Conservation (phyloP, 768 basidiomycete genomes). For the Candolleomyces aberdarensis region DNA sequence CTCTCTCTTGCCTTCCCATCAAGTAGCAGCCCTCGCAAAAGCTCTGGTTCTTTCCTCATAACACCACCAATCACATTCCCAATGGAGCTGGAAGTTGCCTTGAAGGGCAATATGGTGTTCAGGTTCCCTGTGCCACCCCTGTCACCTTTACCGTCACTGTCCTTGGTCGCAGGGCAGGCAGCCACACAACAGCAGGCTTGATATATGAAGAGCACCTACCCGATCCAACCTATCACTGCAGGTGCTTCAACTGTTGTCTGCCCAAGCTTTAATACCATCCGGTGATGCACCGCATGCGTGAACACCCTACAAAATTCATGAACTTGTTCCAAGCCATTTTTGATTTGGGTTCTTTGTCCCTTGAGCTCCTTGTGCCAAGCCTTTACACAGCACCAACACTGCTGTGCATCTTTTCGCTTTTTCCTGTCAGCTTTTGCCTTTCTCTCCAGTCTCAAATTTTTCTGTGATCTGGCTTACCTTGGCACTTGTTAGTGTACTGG, state of each 20-base stretch:
- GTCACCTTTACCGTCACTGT: neutral
- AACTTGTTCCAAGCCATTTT: too few species aligned
- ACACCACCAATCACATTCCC: neutral
- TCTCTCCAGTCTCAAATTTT: too few species aligned
- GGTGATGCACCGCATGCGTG: too few species aligned
- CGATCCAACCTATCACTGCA: neutral
- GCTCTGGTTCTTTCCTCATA: neutral
- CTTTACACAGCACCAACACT: too few species aligned
- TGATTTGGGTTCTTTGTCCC: too few species aligned
- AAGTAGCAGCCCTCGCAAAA: neutral
- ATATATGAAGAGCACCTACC: neutral
- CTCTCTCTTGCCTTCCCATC: slow-evolving; percentile 20
- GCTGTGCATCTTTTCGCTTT: too few species aligned
- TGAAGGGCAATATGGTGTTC: neutral
- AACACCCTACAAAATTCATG: too few species aligned
- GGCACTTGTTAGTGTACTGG: too few species aligned
- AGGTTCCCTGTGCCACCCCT: neutral
- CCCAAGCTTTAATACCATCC: neutral
- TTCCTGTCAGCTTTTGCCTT: too few species aligned
- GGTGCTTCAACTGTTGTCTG: neutral
- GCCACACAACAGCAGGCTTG: neutral
- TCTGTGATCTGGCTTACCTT: too few species aligned
- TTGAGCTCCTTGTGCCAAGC: too few species aligned
- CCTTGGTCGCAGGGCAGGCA: neutral
- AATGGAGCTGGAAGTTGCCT: neutral